phyloP scores from a whole-genome alignment of 768 basidiomycete species.

The Gelatoporia subvermispora region DNA sequence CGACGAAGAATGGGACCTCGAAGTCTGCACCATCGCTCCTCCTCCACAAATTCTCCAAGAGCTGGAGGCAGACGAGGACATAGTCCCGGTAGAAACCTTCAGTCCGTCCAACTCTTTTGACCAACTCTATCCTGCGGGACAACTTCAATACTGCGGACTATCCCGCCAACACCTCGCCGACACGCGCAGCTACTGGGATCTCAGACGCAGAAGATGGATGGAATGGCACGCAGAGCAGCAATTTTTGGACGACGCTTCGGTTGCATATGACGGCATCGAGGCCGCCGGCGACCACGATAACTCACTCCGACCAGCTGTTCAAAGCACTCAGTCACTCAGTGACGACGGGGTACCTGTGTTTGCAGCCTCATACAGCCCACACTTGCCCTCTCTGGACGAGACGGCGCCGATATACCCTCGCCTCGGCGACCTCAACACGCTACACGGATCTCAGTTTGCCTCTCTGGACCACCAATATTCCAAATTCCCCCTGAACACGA shows the following conservation, averaged over 20 bases:
- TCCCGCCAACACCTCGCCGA: not conserved
- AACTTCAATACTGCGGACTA: constrained; percentile 3
- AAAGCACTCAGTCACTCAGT: too few relatives aligned
- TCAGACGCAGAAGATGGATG: not conserved
- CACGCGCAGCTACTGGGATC: not conserved
- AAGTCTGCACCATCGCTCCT: not conserved
- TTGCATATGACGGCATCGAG: not conserved
- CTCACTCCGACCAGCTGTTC: too few relatives aligned
- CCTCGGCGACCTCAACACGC: constrained; percentile 52
- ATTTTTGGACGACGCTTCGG: not conserved
- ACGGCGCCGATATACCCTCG: constrained; percentile 45
- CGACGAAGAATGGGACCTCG: constrained; percentile 7
- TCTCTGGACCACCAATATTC: constrained; percentile 58
- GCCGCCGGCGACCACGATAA: too few relatives aligned
- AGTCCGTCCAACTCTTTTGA: not conserved
- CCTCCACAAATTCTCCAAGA: constrained; percentile 2
- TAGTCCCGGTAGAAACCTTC: not conserved
- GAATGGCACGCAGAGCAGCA: not conserved
- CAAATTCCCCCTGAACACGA: constrained; percentile 57
- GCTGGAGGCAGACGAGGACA: constrained; percentile 4
- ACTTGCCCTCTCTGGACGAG: constrained; percentile 9
- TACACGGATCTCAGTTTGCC: constrained; percentile 53
- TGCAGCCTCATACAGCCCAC: not conserved
- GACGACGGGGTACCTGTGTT: too few relatives aligned
- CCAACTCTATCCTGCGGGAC: constrained; percentile 7